Percentiles rank a stretch among this genome's conserved stretches.
phyloP scores from a whole-genome alignment of 805 yeast genomes.

The Kluyveromyces nonfermentans region DNA sequence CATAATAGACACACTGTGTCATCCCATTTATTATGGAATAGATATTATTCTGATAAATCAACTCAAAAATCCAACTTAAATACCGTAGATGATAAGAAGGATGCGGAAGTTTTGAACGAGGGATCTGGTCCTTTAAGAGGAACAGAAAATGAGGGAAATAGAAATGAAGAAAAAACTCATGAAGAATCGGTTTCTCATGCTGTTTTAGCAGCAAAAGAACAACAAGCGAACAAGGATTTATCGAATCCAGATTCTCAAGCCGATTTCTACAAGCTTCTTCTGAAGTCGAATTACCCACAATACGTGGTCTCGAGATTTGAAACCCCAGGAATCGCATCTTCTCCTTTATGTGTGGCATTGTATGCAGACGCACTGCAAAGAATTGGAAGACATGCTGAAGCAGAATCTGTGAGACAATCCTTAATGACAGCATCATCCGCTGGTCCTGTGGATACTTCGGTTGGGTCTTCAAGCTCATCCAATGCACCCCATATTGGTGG shows the following conservation, averaged over 20 bases:
- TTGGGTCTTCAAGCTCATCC: constrained; percentile 16
- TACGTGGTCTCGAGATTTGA: constrained; percentile 92
- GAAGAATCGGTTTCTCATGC: constrained; percentile 25
- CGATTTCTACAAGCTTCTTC: constrained; percentile 63
- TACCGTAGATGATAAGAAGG: not conserved
- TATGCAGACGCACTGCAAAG: constrained; percentile 75
- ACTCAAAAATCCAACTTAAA: not conserved
- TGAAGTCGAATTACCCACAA: constrained; percentile 85
- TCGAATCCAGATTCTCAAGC: constrained; percentile 68
- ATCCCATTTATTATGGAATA: not conserved
- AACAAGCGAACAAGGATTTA: constrained; percentile 72
- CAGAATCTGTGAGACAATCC: constrained; percentile 52
- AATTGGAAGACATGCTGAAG: constrained; percentile 69
- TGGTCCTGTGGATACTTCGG: constrained; percentile 25
- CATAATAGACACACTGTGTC: not conserved
- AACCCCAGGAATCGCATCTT: constrained; percentile 83
- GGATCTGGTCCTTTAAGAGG: not conserved
- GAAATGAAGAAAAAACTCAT: not conserved
- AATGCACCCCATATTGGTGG: not conserved
- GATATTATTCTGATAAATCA: constrained; percentile 8
- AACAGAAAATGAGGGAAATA: not conserved
- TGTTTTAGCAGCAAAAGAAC: constrained; percentile 58
- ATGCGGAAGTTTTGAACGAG: not conserved
- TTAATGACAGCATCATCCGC: constrained; percentile 32
- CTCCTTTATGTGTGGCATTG: constrained; percentile 66